Evolutionary conservation across 2,329 filamentous ascomycete genomes (phyloP).

Genomic region (Neurospora crassa): DNA sequence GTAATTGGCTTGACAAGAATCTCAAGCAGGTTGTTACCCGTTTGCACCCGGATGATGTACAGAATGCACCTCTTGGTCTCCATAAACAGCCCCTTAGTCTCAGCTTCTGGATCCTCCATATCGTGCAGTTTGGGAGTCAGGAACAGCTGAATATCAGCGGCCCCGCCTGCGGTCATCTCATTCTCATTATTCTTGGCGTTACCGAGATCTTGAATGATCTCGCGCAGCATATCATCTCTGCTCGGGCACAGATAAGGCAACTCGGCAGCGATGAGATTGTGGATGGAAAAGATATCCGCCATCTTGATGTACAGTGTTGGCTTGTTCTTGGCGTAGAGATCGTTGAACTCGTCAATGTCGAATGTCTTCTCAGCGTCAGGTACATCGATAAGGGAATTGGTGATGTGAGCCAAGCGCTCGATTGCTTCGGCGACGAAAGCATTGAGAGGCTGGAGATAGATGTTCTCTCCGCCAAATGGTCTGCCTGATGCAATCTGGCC

Average conservation of each 20-base stretch:
- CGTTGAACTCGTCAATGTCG: slow-evolving; percentile 98
- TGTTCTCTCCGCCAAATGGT: slow-evolving; percentile 86
- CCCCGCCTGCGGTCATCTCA: slow-evolving; percentile 79
- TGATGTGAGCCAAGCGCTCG: slow-evolving; percentile 66
- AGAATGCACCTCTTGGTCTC: slow-evolving; percentile 95
- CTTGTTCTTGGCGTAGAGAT: slow-evolving; percentile 91
- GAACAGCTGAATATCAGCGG: slow-evolving; percentile 84
- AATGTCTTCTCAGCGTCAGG: slow-evolving; percentile 84
- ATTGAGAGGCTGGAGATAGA: slow-evolving; percentile 92
- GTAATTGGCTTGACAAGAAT: slow-evolving; percentile 87
- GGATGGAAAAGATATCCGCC: slow-evolving; percentile 92
- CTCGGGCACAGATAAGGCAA: slow-evolving; percentile 66
- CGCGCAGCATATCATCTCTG: slow-evolving; percentile 79
- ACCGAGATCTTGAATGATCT: slow-evolving; percentile 87
- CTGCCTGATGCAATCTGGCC: slow-evolving; percentile 81
- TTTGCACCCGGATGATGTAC: slow-evolving; percentile 96
- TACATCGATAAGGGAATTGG: slow-evolving; percentile 69
- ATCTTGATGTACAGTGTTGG: slow-evolving; percentile 99
- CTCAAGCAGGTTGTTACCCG: slow-evolving; percentile 83
- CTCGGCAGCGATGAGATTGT: slow-evolving; percentile 75
- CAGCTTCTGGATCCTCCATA: slow-evolving; percentile 84
- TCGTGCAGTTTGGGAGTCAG: slow-evolving; percentile 84
- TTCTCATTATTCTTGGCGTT: slow-evolving; percentile 95
- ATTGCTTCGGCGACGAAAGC: slow-evolving; percentile 82
- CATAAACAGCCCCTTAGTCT: slow-evolving; percentile 89